Conservation (phyloP, 106 monocot species). For the Platanthera guangdongensis region DNA sequence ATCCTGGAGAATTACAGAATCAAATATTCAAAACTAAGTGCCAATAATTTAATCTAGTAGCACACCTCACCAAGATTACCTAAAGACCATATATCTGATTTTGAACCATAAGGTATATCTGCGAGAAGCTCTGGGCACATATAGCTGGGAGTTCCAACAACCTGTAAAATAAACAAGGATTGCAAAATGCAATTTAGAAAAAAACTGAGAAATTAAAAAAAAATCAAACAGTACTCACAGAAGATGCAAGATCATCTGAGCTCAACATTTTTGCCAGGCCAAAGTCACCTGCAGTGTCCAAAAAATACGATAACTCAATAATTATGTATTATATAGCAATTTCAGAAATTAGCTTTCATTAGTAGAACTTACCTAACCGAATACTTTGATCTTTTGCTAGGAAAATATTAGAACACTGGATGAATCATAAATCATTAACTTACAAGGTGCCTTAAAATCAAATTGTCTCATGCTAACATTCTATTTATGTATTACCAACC, state of each 20-base stretch:
- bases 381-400: conserved; percentile 76
- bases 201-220: not conserved
- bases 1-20: conserved; percentile 48
- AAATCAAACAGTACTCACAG: conserved; percentile 40
- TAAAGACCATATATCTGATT: conserved; percentile 98
- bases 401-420: conserved; percentile 98
- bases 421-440: conserved; percentile 5
- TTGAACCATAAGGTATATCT: conserved; percentile 97
- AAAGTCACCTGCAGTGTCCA: conserved; percentile 66
- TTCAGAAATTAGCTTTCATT: not conserved
- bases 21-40: not conserved
- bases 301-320: not conserved
- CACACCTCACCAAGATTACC: conserved; percentile 30
- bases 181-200: not conserved
- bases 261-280: conserved; percentile 96
- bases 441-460: not conserved
- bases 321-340: not conserved
- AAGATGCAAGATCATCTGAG: conserved; percentile 92
- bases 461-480: not conserved
- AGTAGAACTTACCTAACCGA: conserved; percentile 60
- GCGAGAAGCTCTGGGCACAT: conserved; percentile 99
- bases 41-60: not conserved
- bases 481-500: conserved; percentile 30
- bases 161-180: conserved; percentile 24
- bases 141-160: conserved; percentile 98